Base-by-base conservation (phyloP, 2,329 filamentous ascomycete species). In the Hawksworthiomyces lignivorus region DNA sequence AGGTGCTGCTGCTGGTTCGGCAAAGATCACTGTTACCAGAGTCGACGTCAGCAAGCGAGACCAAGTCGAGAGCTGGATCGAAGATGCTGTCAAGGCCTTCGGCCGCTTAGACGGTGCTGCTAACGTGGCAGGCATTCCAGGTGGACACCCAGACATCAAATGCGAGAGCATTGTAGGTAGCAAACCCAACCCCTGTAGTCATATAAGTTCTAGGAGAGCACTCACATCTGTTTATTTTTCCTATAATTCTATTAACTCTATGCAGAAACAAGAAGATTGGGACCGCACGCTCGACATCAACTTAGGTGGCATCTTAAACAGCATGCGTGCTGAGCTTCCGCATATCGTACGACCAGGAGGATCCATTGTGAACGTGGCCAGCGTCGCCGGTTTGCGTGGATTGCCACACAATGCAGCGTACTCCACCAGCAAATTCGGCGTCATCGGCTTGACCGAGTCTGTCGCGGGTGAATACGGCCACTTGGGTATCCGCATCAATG, bases 341-440 rank as follows among this genome's bases (percentile, higher is more conserved):
- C 22, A 39, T 3, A 68, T 72, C 43, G 50, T 51, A 22, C 50
- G 54, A 10, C 52, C 54, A 4, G 63, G 62, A 0, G 43, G 43
- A 32, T 67, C 64, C 49, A 67, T 70, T 36, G 67, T 70, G 32
- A 69, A 63, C 51, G 62, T 62, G 12, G 49, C 62, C 11, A 63
- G 60, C 45, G 57, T 65, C 21, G 60, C 61, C 17, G 66, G 66
- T 0, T 22, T 65, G 3, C 50, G 45, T 15, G 63, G 62, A 3
- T 56, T 52, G 15, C 48, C 50, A 2, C 50, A 48, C 27, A 50
- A 48, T 22, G 50, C 50, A 1, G 51, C 53, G 11, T 50, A 50
- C 43, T 37, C 40, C 22, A 43, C 46, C 4, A 32, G 28, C 40
- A 50, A 50, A 33, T 43, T 44, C 22, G 46, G 40, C 15, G 48